These are phyloP conservation scores for Secale cereale DNA, from an alignment of 176 grass and related monocot species.

Conservation along the genomic window DNA sequence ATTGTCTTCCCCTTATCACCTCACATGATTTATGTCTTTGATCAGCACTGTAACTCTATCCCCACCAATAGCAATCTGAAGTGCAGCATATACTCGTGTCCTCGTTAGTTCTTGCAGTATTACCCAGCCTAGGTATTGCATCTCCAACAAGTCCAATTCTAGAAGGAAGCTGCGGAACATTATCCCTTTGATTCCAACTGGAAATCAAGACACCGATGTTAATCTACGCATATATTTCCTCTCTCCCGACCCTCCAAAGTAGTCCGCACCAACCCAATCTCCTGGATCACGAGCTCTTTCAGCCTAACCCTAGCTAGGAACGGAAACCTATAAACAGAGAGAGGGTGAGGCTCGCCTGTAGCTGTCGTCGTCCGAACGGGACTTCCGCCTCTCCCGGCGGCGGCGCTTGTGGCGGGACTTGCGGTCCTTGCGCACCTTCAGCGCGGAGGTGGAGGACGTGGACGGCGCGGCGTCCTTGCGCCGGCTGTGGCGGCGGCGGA, in stretches of 20 bases:
- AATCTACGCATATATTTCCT: background rate
- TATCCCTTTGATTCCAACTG: background rate
- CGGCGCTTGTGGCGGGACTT: constrained; percentile 43
- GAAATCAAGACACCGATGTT: background rate
- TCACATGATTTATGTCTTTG: background rate
- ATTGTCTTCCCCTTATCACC: background rate
- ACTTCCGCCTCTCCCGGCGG: constrained; percentile 25
- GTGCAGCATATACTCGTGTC: background rate
- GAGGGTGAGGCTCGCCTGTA: constrained; percentile 17
- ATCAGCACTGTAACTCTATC: background rate
- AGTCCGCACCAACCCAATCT: background rate
- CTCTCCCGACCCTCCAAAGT: background rate
- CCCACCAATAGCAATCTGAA: background rate
- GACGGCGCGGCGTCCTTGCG: constrained; percentile 24
- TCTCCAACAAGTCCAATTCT: background rate
- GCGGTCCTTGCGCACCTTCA: constrained; percentile 60
- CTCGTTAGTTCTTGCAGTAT: background rate
- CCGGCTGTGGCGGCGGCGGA: constrained; percentile 30
- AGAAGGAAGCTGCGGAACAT: background rate
- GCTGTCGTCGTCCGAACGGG: constrained; percentile 35
- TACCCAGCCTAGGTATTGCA: background rate
- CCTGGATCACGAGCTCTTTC: background rate
- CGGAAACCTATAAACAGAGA: background rate
- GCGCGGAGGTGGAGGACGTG: constrained; percentile 27
- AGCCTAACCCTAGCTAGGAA: constrained; percentile 37